A percentile compares a stretch with the other conserved stretches of the same genome.
These are phyloP conservation scores for Oryza meyeriana DNA, from an alignment of 176 grass and related monocot genomes.

Conservation along the genomic window DNA sequence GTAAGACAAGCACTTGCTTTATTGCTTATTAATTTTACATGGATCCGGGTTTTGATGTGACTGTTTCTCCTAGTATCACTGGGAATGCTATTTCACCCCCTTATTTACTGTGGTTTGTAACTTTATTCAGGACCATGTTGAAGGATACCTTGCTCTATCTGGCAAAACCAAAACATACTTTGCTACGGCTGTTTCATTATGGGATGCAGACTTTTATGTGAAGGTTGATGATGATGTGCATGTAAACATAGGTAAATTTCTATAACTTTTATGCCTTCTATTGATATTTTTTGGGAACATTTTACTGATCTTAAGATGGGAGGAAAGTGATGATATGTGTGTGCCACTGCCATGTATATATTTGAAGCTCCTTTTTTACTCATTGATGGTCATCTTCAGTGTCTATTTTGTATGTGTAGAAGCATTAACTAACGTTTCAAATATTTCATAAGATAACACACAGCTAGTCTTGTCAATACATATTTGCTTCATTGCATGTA, in stretches of 20 bases:
- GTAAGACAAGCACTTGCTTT: constrained; percentile 37
- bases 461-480: neutral
- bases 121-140: constrained; percentile 62
- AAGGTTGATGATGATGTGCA: constrained; percentile 77
- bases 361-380: neutral
- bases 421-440: neutral
- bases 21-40: neutral
- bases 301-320: constrained; percentile 5
- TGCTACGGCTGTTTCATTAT: constrained; percentile 65
- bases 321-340: constrained; percentile 19
- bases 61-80: neutral
- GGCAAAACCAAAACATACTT: constrained; percentile 73
- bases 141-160: constrained; percentile 70
- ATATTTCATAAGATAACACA: neutral
- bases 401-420: constrained; percentile 10
- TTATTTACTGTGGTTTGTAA: constrained; percentile 20
- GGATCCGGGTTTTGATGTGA: neutral
- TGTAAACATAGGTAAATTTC: constrained; percentile 70
- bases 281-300: neutral
- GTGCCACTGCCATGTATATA: neutral
- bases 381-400: neutral
- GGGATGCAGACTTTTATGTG: constrained; percentile 74
- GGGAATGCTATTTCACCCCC: neutral
- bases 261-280: neutral
- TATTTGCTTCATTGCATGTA: neutral